These are phyloP conservation scores for Arthroderma sp. DNA, from an alignment of 2,329 filamentous ascomycete species.

Conservation along the genomic window DNA sequence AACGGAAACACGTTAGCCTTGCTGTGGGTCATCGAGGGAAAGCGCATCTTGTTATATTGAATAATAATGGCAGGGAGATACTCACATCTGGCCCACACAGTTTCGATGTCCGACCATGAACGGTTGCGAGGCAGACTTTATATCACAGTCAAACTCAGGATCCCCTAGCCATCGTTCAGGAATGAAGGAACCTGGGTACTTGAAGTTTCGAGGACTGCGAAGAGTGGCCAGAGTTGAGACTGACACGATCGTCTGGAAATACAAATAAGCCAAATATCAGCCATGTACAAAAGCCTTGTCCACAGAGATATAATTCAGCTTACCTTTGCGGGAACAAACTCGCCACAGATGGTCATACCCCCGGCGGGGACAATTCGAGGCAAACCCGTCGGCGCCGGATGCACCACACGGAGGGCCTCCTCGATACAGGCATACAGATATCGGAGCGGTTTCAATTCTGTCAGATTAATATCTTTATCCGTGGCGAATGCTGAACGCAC, in stretches of 20 bases:
- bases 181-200: background rate
- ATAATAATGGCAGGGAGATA: too few species aligned
- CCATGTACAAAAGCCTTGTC: too few species aligned
- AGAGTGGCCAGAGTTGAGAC: background rate
- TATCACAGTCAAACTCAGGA: background rate
- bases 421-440: slow-evolving; percentile 22
- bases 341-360: slow-evolving; percentile 19
- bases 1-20: too few species aligned
- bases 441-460: slow-evolving; percentile 11
- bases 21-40: too few species aligned
- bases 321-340: slow-evolving; percentile 21
- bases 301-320: too few species aligned
- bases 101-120: background rate
- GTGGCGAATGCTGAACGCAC: slow-evolving; percentile 19
- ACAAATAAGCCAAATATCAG: too few species aligned
- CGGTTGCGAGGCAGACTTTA: background rate
- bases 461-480: slow-evolving; percentile 16
- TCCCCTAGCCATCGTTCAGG: background rate
- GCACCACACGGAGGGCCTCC: slow-evolving; percentile 21
- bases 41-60: too few species aligned
- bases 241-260: too few species aligned
- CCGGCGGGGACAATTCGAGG: slow-evolving; percentile 22
- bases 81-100: too few species aligned
- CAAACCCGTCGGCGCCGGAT: slow-evolving; percentile 22
- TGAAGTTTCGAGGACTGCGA: background rate